phyloP scores from a whole-genome alignment of 352 stramenopile species.

The Phytophthora capsici region DNA sequence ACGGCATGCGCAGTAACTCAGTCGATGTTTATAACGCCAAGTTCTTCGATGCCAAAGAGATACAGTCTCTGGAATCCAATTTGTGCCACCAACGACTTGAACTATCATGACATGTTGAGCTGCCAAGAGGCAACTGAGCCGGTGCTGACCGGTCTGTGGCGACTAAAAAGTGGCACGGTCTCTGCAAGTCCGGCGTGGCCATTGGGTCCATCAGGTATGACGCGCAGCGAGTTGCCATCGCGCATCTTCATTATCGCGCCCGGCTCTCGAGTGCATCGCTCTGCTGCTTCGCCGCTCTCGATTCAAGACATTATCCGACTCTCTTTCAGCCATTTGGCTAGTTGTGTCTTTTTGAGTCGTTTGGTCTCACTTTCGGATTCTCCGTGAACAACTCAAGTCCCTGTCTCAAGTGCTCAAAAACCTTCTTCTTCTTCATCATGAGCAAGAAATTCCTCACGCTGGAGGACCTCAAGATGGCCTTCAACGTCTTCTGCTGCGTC shows the following conservation, averaged over 20 bases:
- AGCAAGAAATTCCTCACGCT: slow-evolving; percentile 47
- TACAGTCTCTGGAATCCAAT: slow-evolving; percentile 7
- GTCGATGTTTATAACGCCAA: no score
- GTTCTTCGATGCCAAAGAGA: neutral
- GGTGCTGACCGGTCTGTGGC: neutral
- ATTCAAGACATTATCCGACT: slow-evolving; percentile 10
- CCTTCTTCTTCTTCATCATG: slow-evolving; percentile 18
- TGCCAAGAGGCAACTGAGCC: slow-evolving; percentile 1
- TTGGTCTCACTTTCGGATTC: slow-evolving; percentile 29
- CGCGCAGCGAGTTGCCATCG: slow-evolving; percentile 20
- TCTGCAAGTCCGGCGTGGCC: slow-evolving; percentile 7
- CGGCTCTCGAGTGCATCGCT: slow-evolving; percentile 9
- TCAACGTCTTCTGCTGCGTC: slow-evolving; percentile 38
- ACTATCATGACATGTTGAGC: neutral
- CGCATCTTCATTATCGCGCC: slow-evolving; percentile 19
- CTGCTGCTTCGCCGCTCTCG: neutral
- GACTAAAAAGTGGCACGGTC: slow-evolving; percentile 17
- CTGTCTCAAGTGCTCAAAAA: neutral
- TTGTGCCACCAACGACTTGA: no score
- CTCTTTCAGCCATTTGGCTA: slow-evolving; percentile 26
- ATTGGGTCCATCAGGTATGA: slow-evolving; percentile 15
- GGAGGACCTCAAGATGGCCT: slow-evolving; percentile 58
- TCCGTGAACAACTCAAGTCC: slow-evolving; percentile 19
- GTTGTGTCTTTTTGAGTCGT: neutral
- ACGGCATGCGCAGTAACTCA: neutral